Conservation (phyloP, 129 eudicot species). For the Lonicera japonica region DNA sequence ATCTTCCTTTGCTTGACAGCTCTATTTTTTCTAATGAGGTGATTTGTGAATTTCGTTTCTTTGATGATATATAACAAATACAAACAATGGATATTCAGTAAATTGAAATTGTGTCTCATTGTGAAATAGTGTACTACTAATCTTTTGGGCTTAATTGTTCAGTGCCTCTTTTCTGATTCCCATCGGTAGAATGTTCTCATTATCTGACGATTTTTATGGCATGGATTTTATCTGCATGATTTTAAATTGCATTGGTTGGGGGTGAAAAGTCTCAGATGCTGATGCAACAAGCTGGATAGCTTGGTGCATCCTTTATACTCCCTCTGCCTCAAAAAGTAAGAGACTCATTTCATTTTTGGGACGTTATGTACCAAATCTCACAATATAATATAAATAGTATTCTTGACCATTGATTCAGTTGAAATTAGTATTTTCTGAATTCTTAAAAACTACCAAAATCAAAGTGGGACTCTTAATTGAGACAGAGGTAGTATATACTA, state of each 20-base stretch:
- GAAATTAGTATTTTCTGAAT: no score
- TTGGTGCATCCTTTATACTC: no score
- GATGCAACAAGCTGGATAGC: not conserved
- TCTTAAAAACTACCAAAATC: no score
- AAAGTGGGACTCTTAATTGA: no score
- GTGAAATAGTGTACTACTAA: not conserved
- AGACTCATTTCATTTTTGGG: no score
- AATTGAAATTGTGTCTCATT: not conserved
- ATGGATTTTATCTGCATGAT: not conserved
- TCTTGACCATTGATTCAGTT: no score
- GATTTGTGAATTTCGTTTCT: slow-evolving; percentile 4
- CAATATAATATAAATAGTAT: no score
- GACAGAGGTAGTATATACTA: no score
- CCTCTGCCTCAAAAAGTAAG: no score
- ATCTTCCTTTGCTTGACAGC: slow-evolving; percentile 1
- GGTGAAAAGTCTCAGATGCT: not conserved
- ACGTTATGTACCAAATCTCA: no score
- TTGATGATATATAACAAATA: not conserved
- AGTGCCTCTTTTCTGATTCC: not conserved
- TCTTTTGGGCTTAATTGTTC: not conserved
- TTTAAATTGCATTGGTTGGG: not conserved
- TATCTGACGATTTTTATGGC: not conserved
- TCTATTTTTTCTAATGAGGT: not conserved
- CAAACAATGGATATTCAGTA: not conserved
- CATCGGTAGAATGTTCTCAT: not conserved